Percentiles rank a stretch among this genome's conserved stretches.
These are phyloP conservation scores for Pestalotiopsis sp. DNA, from an alignment of 2,329 filamentous ascomycete genomes.

Conservation along the genomic window DNA sequence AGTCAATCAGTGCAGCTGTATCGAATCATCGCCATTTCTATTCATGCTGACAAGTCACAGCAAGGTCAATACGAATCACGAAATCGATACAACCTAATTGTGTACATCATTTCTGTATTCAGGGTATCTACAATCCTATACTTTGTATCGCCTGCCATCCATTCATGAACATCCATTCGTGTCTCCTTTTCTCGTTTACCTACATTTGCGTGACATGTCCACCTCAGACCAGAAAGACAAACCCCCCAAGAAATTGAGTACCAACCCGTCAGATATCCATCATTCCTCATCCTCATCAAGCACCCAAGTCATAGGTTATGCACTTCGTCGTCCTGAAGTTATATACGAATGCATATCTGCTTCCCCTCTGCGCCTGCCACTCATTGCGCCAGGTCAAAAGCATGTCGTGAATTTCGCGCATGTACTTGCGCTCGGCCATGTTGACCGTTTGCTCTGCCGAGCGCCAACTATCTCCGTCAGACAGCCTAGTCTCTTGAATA, in stretches of 20 bases:
- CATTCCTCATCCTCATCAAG: slow-evolving; percentile 23
- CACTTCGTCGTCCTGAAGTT: slow-evolving; percentile 85
- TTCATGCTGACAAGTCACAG: too few relatives aligned
- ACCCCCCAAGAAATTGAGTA: neutral
- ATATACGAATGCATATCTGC: slow-evolving; percentile 81
- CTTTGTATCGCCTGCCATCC: neutral
- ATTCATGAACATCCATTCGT: neutral
- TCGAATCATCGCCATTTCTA: too few relatives aligned
- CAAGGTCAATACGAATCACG: neutral
- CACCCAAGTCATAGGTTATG: slow-evolving; percentile 78
- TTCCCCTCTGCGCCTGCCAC: slow-evolving; percentile 54
- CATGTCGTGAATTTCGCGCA: slow-evolving; percentile 79
- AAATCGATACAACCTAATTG: neutral
- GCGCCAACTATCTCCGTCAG: slow-evolving; percentile 82
- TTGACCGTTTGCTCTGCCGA: slow-evolving; percentile 76
- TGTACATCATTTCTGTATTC: neutral
- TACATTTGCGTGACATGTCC: neutral
- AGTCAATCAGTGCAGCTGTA: too few relatives aligned
- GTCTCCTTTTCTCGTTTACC: neutral
- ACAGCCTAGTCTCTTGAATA: slow-evolving; percentile 72
- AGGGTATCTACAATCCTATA: neutral
- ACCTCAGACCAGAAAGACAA: neutral
- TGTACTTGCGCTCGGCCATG: slow-evolving; percentile 76
- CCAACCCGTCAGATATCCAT: neutral
- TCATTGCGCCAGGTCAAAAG: slow-evolving; percentile 62